A percentile compares a stretch with the other conserved stretches of the same genome.
Conservation (phyloP, 2,329 filamentous ascomycete genomes). For the Sordariomycetes sp. region DNA sequence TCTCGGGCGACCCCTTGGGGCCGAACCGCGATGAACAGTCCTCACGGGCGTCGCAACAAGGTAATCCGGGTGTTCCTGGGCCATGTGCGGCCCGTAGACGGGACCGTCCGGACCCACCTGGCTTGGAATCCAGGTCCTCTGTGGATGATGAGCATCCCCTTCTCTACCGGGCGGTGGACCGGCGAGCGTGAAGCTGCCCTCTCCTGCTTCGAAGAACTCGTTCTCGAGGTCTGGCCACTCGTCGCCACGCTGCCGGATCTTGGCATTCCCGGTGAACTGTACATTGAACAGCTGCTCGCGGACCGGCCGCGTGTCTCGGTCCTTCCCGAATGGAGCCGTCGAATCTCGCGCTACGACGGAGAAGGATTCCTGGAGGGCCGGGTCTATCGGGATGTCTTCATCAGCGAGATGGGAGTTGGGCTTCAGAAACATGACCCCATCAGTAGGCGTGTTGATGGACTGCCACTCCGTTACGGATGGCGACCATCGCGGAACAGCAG, state of each 20-base stretch:
- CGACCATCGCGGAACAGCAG: background rate
- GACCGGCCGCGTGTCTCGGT: background rate
- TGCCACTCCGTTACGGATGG: background rate
- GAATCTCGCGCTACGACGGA: background rate
- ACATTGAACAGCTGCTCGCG: background rate
- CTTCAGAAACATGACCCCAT: conserved; percentile 20
- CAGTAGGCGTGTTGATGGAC: background rate
- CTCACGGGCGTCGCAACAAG: background rate
- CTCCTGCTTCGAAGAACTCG: conserved; percentile 20
- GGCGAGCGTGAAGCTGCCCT: conserved; percentile 24
- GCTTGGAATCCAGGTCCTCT: background rate
- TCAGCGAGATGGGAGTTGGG: conserved; percentile 26
- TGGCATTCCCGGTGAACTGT: conserved; percentile 7
- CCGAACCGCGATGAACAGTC: background rate
- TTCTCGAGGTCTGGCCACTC: conserved; percentile 17
- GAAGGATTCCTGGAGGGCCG: background rate
- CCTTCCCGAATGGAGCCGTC: background rate
- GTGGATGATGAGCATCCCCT: background rate
- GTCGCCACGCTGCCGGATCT: conserved; percentile 13
- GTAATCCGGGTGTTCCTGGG: background rate
- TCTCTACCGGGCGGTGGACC: conserved; percentile 27
- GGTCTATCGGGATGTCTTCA: conserved; percentile 7
- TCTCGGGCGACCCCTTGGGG: conserved; percentile 7
- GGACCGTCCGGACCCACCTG: background rate
- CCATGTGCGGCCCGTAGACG: conserved; percentile 1